phyloP scores from a whole-genome alignment of 176 grass and related monocot genomes.

The Zoysia pacifica region DNA sequence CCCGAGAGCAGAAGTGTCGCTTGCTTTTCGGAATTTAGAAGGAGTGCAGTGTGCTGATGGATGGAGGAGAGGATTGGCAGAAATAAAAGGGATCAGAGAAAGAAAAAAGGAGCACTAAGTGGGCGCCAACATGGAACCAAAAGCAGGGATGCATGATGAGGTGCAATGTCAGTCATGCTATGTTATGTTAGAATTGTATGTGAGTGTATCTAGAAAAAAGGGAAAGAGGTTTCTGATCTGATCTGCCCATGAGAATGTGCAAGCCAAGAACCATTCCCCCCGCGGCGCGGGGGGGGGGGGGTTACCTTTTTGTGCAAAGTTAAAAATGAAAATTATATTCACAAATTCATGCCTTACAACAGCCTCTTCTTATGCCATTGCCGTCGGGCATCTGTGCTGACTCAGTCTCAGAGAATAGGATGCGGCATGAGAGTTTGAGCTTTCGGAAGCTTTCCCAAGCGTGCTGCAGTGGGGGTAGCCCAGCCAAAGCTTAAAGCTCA shows the following conservation, averaged over 20 bases:
- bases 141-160: slow-evolving; percentile 20
- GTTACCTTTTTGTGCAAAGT: no score
- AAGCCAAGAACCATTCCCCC: slow-evolving; percentile 18
- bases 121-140: slow-evolving; percentile 52
- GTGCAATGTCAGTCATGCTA: slow-evolving; percentile 29
- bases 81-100: slow-evolving; percentile 32
- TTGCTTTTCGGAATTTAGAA: slow-evolving; percentile 31
- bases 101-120: slow-evolving; percentile 39
- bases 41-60: not conserved
- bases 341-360: no score
- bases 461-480: not conserved
- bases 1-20: slow-evolving; percentile 28
- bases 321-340: no score
- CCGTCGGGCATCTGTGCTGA: no score
- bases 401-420: not conserved
- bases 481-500: slow-evolving; percentile 2
- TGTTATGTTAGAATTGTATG: slow-evolving; percentile 20
- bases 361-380: no score
- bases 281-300: no score
- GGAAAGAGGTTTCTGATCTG: slow-evolving; percentile 13
- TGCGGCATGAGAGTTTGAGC: not conserved
- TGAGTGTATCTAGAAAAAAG: slow-evolving; percentile 20
- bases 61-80: slow-evolving; percentile 24
- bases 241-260: slow-evolving; percentile 32
- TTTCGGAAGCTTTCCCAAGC: slow-evolving; percentile 20